phyloP scores from a whole-genome alignment of 1,284 basidiomycete species.

The Trichosporon asahii region DNA sequence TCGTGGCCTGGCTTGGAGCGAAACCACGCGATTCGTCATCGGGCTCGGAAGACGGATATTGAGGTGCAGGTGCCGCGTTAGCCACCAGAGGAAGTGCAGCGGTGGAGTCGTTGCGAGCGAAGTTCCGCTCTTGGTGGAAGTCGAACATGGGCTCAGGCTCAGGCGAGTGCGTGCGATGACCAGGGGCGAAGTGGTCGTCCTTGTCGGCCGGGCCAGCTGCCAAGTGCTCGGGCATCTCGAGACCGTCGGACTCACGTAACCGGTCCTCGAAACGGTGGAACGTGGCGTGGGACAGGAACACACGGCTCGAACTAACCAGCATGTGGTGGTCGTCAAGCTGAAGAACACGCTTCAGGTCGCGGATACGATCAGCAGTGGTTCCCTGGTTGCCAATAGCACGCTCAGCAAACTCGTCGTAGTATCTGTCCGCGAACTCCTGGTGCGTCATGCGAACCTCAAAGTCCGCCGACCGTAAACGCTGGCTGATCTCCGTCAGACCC shows the following conservation, averaged over 20 bases:
- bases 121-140: conserved; percentile 23
- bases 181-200: conserved; percentile 62
- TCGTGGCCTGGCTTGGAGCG: conserved; percentile 63
- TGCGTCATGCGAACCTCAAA: conserved; percentile 84
- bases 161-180: conserved; percentile 56
- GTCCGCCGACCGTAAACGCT: conserved; percentile 60
- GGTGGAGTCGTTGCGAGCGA: conserved; percentile 37
- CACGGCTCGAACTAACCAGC: conserved; percentile 76
- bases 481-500: conserved; percentile 75
- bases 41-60: conserved; percentile 55
- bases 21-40: conserved; percentile 64
- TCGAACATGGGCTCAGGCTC: conserved; percentile 25
- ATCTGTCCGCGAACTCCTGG: conserved; percentile 81
- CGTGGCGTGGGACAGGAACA: conserved; percentile 80
- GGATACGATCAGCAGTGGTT: conserved; percentile 47
- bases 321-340: conserved; percentile 68
- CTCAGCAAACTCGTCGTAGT: conserved; percentile 58
- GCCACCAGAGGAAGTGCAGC: conserved; percentile 65
- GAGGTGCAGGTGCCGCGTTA: conserved; percentile 70
- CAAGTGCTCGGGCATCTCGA: conserved; percentile 59
- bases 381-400: conserved; percentile 50
- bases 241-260: conserved; percentile 73
- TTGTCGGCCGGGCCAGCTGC: conserved; percentile 42
- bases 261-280: conserved; percentile 90
- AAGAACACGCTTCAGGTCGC: conserved; percentile 60